These are phyloP conservation scores for Ustilago esculenta DNA, from an alignment of 1,284 basidiomycete species.

Conservation along the genomic window DNA sequence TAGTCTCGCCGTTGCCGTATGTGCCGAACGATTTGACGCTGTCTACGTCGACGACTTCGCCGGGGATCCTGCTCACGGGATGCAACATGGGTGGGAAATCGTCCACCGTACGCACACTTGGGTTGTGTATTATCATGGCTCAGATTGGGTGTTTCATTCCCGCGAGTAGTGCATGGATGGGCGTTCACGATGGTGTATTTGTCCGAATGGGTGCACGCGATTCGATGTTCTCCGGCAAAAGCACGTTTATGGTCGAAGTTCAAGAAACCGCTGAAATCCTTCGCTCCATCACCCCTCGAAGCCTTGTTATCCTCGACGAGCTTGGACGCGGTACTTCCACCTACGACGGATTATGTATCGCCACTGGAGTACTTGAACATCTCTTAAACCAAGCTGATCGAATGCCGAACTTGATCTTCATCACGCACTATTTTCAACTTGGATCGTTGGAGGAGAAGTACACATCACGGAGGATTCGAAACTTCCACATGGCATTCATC, in stretches of 20 bases:
- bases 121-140: slow-evolving; percentile 68
- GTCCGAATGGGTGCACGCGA: slow-evolving; percentile 88
- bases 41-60: background rate
- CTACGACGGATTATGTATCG: slow-evolving; percentile 56
- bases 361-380: slow-evolving; percentile 49
- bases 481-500: slow-evolving; percentile 59
- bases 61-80: slow-evolving; percentile 60
- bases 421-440: slow-evolving; percentile 61
- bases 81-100: slow-evolving; percentile 74
- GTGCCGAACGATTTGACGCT: slow-evolving; percentile 59
- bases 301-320: slow-evolving; percentile 60
- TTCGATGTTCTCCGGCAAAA: slow-evolving; percentile 82
- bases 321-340: slow-evolving; percentile 53
- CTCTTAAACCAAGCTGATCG: slow-evolving; percentile 11
- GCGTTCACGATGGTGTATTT: slow-evolving; percentile 82
- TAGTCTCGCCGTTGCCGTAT: slow-evolving; percentile 34
- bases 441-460: slow-evolving; percentile 22
- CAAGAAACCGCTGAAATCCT: slow-evolving; percentile 91
- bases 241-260: slow-evolving; percentile 96
- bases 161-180: slow-evolving; percentile 76
- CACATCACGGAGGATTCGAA: slow-evolving; percentile 10
- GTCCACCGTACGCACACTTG: slow-evolving; percentile 68
- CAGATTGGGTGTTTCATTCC: slow-evolving; percentile 74
- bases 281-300: slow-evolving; percentile 66
- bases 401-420: slow-evolving; percentile 51